Base-by-base conservation (phyloP, 2,329 filamentous ascomycete species). In the Ophiostoma fasciatum region DNA sequence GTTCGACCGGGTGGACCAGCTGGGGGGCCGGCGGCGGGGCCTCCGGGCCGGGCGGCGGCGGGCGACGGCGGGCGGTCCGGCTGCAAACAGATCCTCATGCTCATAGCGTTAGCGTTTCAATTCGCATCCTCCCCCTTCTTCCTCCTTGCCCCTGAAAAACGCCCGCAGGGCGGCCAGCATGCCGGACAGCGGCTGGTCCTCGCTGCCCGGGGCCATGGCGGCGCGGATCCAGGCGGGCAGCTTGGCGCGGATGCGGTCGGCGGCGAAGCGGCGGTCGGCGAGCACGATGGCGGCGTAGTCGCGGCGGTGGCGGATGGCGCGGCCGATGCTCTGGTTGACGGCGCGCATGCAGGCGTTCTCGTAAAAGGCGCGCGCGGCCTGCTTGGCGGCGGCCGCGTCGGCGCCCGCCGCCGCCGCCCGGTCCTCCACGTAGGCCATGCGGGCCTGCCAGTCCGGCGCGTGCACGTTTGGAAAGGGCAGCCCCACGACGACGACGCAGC, bases 281-380 rank as follows among this genome's bases (percentile, higher is more conserved):
- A 98, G 68, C 38, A 94, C 59, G 44, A 98, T 94, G 13, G 81
- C 77, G 5, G 90, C 90, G 57, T 93, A 96, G 57, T 98, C 90
- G 18, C 71, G 74, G 37, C 69, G 71, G 53, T 98, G 90, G 31
- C 90, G 67, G 48, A 98, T 94, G 1, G 85, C 90, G 40, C 90
- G 67, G 1, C 90, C 90, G 46, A 98, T 87, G 51, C 83, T 90
- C 61, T 98, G 90, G 54, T 98, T 98, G 5, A 98, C 90, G 5
- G 87, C 84, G 27, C 90, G 70, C 87, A 98, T 94, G 54, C 87
- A 94, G 0, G 83, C 74, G 52, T 96, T 96, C 54, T 94, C 85
- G 51, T 92, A 93, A 51, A 83, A 93, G 42, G 88, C 82, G 35
- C 78, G 63, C 2, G 79, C 76, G 5, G 76, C 61, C 45, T 70